These are phyloP conservation scores for Aspergillus intermedius DNA, from an alignment of 2,329 filamentous ascomycete genomes.

Conservation along the genomic window DNA sequence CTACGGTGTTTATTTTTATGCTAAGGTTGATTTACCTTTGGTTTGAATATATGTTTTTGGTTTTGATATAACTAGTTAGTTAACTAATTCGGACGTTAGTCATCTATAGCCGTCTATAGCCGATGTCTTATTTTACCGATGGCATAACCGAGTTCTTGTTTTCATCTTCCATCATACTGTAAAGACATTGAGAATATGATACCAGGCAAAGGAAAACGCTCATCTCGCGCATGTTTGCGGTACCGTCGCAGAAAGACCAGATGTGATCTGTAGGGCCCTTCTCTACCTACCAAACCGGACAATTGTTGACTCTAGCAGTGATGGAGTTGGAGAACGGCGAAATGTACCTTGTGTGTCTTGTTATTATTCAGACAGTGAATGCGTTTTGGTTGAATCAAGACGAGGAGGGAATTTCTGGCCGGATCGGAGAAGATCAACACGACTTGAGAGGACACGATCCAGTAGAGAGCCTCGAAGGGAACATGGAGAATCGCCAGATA, in stretches of 20 bases:
- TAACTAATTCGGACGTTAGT: too few species aligned
- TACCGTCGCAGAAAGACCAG: slow-evolving; percentile 5
- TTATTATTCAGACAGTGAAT: neutral
- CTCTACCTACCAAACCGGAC: neutral
- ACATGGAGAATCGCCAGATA: neutral
- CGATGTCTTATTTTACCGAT: too few species aligned
- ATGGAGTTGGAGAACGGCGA: neutral
- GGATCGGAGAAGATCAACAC: neutral
- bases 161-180: too few species aligned
- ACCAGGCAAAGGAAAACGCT: neutral
- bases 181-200: neutral
- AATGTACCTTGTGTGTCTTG: slow-evolving; percentile 2
- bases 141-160: too few species aligned
- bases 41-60: too few species aligned
- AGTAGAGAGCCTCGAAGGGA: neutral
- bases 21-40: too few species aligned
- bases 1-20: too few species aligned
- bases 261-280: slow-evolving; percentile 9
- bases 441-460: neutral
- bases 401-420: slow-evolving; percentile 8
- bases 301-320: neutral
- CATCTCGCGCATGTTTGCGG: neutral
- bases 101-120: too few species aligned
- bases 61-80: too few species aligned
- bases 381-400: slow-evolving; percentile 4